Percentiles rank a stretch among this genome's conserved stretches.
These are phyloP conservation scores for Sphaceloma murrayae DNA, from an alignment of 2,329 filamentous ascomycete species.

Conservation along the genomic window DNA sequence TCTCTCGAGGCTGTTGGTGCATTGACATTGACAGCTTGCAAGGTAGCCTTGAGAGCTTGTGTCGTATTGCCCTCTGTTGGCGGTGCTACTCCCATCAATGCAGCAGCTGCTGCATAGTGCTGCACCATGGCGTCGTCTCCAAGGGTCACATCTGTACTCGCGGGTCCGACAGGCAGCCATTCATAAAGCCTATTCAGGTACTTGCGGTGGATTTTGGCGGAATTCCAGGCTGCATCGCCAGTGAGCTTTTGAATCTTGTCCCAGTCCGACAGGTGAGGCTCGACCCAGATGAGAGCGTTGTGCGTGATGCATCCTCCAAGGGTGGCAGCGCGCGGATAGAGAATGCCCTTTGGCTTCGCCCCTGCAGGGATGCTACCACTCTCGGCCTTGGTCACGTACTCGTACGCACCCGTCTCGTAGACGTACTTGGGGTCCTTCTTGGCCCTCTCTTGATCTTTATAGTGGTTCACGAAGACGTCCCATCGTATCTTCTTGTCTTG, in stretches of 20 bases:
- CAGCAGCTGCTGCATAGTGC: not conserved
- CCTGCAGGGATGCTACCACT: constrained; percentile 39
- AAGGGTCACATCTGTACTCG: constrained; percentile 19
- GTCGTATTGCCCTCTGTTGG: not conserved
- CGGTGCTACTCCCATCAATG: not conserved
- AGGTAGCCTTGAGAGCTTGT: not conserved
- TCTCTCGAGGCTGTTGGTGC: constrained; percentile 34
- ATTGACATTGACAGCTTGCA: not conserved
- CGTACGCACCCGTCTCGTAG: constrained; percentile 44
- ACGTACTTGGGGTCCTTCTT: constrained; percentile 50
- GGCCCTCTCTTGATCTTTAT: constrained; percentile 44
- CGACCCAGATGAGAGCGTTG: constrained; percentile 50
- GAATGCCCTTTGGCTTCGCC: constrained; percentile 43
- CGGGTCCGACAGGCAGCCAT: constrained; percentile 21
- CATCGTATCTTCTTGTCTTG: constrained; percentile 50
- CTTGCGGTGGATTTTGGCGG: constrained; percentile 46
- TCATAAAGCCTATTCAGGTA: constrained; percentile 44
- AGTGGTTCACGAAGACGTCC: constrained; percentile 56
- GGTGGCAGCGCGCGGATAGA: constrained; percentile 49
- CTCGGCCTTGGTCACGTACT: constrained; percentile 42
- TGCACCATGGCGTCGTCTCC: not conserved
- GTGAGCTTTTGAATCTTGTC: constrained; percentile 49
- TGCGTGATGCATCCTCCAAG: constrained; percentile 53
- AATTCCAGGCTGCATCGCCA: constrained; percentile 50
- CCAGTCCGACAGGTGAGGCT: constrained; percentile 52